phyloP scores from a whole-genome alignment of 352 stramenopile genomes.

The Phytopythium delawarense region DNA sequence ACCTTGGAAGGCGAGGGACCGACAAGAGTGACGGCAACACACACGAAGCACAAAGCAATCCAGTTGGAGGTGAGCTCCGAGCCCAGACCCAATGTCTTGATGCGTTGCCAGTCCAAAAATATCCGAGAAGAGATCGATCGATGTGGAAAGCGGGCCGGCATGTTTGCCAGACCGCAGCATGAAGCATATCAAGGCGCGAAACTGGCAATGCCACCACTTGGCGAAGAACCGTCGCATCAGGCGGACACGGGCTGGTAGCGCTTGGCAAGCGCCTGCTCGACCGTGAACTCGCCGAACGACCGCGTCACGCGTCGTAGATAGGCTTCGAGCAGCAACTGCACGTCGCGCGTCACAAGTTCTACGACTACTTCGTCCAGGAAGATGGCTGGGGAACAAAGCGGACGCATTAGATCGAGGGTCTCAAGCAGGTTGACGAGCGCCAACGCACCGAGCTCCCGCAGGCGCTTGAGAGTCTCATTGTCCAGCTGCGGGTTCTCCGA shows the following conservation, averaged over 20 bases:
- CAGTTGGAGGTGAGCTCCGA: not conserved
- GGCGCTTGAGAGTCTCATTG: slow-evolving; percentile 25
- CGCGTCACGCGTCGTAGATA: slow-evolving; percentile 58
- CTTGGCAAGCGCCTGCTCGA: slow-evolving; percentile 45
- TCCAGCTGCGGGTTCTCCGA: slow-evolving; percentile 21
- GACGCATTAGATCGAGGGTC: not conserved
- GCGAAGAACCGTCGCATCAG: not conserved
- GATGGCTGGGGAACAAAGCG: slow-evolving; percentile 28
- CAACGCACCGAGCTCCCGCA: slow-evolving; percentile 50
- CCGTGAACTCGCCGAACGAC: slow-evolving; percentile 56
- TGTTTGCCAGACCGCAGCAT: not conserved
- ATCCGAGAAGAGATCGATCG: not conserved
- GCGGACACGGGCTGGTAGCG: slow-evolving; percentile 21
- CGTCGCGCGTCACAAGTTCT: slow-evolving; percentile 72
- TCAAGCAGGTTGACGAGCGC: not conserved
- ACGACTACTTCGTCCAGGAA: slow-evolving; percentile 81
- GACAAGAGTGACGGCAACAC: not conserved
- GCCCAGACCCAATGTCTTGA: not conserved
- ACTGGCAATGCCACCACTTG: not conserved
- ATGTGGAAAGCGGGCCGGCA: not conserved
- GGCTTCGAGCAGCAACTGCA: slow-evolving; percentile 58
- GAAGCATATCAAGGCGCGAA: not conserved
- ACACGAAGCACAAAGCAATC: not conserved
- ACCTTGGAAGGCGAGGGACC: too few species aligned
- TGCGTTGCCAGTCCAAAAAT: not conserved